These are phyloP conservation scores for Lanmaoa rubissima DNA, from an alignment of 768 basidiomycete genomes.

Conservation along the genomic window DNA sequence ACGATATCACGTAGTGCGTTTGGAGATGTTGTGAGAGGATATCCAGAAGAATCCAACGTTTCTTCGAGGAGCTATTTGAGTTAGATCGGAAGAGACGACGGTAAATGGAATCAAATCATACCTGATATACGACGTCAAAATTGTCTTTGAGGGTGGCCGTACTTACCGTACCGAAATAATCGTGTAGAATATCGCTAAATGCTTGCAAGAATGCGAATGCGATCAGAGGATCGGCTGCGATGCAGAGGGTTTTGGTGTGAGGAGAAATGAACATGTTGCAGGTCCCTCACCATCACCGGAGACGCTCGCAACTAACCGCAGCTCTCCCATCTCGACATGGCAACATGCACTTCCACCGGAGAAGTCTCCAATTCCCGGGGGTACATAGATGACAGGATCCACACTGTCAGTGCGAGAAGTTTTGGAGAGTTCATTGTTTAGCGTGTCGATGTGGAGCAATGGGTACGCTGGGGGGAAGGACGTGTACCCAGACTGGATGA, in stretches of 20 bases:
- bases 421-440: slow-evolving; percentile 69
- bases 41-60: slow-evolving; percentile 89
- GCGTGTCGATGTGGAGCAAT: slow-evolving; percentile 80
- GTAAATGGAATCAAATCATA: slow-evolving; percentile 29
- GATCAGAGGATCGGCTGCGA: slow-evolving; percentile 80
- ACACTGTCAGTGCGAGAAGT: slow-evolving; percentile 51
- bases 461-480: slow-evolving; percentile 76
- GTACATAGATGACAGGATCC: slow-evolving; percentile 74
- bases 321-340: slow-evolving; percentile 72
- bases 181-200: slow-evolving; percentile 77
- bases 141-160: slow-evolving; percentile 81
- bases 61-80: slow-evolving; percentile 79
- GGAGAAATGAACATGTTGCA: background rate
- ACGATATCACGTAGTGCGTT: slow-evolving; percentile 93
- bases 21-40: slow-evolving; percentile 87
- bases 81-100: background rate
- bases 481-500: slow-evolving; percentile 90
- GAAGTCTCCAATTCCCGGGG: slow-evolving; percentile 39
- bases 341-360: slow-evolving; percentile 70
- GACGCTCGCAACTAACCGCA: slow-evolving; percentile 77
- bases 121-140: slow-evolving; percentile 95
- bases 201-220: slow-evolving; percentile 87
- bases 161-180: slow-evolving; percentile 87
- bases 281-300: slow-evolving; percentile 70
- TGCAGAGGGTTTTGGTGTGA: background rate